phyloP scores from a whole-genome alignment of 192 early-diverging fungal species.

The Coemansia sp. region DNA sequence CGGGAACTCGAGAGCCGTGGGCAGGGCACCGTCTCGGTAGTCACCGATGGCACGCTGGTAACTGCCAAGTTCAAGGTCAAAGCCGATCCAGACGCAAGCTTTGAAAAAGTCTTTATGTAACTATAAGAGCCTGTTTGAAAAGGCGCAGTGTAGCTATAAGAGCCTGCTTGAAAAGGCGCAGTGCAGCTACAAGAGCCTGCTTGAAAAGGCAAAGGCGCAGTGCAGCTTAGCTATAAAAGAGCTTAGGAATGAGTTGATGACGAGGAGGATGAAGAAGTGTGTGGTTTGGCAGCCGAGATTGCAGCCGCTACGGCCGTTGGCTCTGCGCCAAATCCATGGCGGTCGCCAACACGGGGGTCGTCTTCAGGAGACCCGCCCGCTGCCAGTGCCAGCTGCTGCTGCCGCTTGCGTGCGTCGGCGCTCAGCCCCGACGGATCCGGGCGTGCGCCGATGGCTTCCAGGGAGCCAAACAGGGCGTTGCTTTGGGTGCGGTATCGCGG shows the following conservation, averaged over 20 bases:
- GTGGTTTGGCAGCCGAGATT: no score
- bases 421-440: neutral
- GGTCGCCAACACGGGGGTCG: slow-evolving; percentile 12
- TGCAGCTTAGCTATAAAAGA: no score
- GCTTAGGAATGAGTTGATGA: neutral
- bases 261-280: neutral
- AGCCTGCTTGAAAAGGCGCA: no score
- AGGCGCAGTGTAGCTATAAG: no score
- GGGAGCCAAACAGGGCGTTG: slow-evolving; percentile 27
- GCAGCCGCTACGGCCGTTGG: no score
- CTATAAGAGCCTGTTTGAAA: no score
- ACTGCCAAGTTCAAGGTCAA: slow-evolving; percentile 8
- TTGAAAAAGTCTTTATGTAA: neutral
- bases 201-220: no score
- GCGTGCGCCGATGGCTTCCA: slow-evolving; percentile 4
- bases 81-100: slow-evolving; percentile 22
- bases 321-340: no score
- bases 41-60: slow-evolving; percentile 32
- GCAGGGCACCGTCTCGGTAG: slow-evolving; percentile 36
- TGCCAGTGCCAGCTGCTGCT: slow-evolving; percentile 1
- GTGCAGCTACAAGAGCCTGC: no score
- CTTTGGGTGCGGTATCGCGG: slow-evolving; percentile 23
- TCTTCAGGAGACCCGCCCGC: slow-evolving; percentile 11
- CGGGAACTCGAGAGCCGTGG: slow-evolving; percentile 33
- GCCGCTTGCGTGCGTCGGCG: neutral